Evolutionary conservation across 768 basidiomycete genomes (phyloP).

Genomic region (Coprinopsis cinerea): DNA sequence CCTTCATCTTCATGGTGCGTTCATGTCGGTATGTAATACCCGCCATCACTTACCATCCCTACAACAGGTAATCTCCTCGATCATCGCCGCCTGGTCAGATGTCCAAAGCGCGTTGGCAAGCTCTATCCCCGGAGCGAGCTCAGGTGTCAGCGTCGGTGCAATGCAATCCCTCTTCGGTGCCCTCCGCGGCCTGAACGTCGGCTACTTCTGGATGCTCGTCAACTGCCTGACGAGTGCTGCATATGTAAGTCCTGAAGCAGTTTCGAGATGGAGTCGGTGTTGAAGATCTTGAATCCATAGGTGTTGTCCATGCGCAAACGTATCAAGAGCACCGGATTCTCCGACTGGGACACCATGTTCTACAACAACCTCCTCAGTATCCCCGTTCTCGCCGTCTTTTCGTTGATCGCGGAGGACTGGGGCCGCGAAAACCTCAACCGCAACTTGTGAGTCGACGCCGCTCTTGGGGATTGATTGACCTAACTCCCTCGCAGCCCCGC

Average conservation of each 20-base stretch:
- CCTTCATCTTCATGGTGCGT: slow-evolving; percentile 88
- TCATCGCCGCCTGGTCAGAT: slow-evolving; percentile 97
- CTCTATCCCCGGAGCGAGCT: slow-evolving; percentile 29
- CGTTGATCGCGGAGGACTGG: slow-evolving; percentile 88
- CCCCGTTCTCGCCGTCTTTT: slow-evolving; percentile 80
- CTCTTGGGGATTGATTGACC: neutral
- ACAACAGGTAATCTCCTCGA: slow-evolving; percentile 76
- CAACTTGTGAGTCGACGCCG: slow-evolving; percentile 74
- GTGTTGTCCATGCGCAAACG: slow-evolving; percentile 94
- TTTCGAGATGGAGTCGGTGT: neutral
- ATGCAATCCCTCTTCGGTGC: slow-evolving; percentile 39
- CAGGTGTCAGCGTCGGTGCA: slow-evolving; percentile 27
- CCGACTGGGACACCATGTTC: slow-evolving; percentile 99
- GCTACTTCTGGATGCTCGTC: slow-evolving; percentile 94
- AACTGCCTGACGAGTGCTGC: slow-evolving; percentile 89
- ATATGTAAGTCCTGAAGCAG: slow-evolving; percentile 53
- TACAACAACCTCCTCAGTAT: slow-evolving; percentile 97
- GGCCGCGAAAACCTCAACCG: slow-evolving; percentile 61
- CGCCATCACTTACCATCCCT: neutral
- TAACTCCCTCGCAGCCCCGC: slow-evolving; percentile 52
- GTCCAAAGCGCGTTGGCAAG: slow-evolving; percentile 43
- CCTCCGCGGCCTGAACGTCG: slow-evolving; percentile 56
- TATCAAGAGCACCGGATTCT: slow-evolving; percentile 91
- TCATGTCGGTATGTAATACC: neutral
- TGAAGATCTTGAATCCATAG: slow-evolving; percentile 32